These are phyloP conservation scores for Pueraria montana DNA, from an alignment of 306 rosid species.

Conservation along the genomic window DNA sequence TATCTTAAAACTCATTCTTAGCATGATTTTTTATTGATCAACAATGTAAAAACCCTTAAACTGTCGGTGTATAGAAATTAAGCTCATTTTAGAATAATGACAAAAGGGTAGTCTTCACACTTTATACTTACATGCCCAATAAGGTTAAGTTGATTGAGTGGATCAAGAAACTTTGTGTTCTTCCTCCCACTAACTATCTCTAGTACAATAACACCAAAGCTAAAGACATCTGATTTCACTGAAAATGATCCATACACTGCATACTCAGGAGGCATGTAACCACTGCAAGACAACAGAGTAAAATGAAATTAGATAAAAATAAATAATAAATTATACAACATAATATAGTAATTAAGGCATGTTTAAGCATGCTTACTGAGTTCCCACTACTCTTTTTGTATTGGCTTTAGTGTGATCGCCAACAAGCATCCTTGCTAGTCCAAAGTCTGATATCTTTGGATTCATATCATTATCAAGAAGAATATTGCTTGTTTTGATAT, in stretches of 20 bases:
- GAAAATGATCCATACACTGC: constrained; percentile 60
- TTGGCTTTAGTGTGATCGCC: constrained; percentile 60
- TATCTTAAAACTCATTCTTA: too few relatives aligned
- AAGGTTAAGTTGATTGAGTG: constrained; percentile 48
- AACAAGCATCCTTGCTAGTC: constrained; percentile 57
- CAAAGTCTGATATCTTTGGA: constrained; percentile 68
- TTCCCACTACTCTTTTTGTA: constrained; percentile 65
- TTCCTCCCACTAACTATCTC: constrained; percentile 65
- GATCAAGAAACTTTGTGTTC: constrained; percentile 50
- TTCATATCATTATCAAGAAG: constrained; percentile 64
- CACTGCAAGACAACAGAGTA: constrained; percentile 40
- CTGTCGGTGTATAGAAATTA: too few relatives aligned
- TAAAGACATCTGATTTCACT: constrained; percentile 59
- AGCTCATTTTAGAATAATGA: background rate
- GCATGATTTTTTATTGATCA: too few relatives aligned
- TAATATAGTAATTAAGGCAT: background rate
- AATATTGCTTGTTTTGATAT: constrained; percentile 65
- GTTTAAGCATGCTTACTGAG: constrained; percentile 51
- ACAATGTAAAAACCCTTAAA: background rate
- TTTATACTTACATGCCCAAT: constrained; percentile 55
- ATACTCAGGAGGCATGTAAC: constrained; percentile 73
- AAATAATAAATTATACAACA: background rate
- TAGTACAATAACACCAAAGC: constrained; percentile 59
- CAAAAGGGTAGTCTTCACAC: background rate
- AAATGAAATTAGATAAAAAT: background rate